Percentiles rank a stretch among this genome's conserved stretches.
Conservation (phyloP, 495 filamentous ascomycete genomes). For the Pyrenula massariospora region DNA sequence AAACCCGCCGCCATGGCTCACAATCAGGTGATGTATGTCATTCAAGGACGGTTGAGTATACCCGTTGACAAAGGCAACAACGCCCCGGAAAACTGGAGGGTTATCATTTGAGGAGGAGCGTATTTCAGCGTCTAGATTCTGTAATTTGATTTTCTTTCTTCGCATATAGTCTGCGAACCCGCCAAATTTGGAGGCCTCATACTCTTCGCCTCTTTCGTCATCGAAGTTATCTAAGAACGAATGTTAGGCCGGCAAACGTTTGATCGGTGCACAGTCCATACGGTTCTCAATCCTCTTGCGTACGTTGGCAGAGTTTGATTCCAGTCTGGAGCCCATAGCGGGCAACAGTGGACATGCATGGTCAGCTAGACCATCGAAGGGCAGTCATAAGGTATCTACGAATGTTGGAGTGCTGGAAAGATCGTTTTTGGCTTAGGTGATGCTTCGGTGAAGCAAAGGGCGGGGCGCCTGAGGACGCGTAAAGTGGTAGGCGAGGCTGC, state of each 20-base stretch:
- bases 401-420: too few species aligned
- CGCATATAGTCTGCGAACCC: slow-evolving; percentile 85
- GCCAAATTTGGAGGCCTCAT: slow-evolving; percentile 74
- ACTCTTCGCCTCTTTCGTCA: slow-evolving; percentile 79
- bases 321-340: slow-evolving; percentile 70
- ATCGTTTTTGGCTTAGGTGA: too few species aligned
- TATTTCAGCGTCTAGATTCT: slow-evolving; percentile 79
- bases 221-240: slow-evolving; percentile 39
- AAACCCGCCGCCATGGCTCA: slow-evolving; percentile 84
- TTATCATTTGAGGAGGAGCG: slow-evolving; percentile 54
- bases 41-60: slow-evolving; percentile 88
- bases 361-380: too few species aligned
- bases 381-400: too few species aligned
- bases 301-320: slow-evolving; percentile 62
- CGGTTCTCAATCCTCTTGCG: slow-evolving; percentile 75
- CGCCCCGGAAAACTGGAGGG: slow-evolving; percentile 75
- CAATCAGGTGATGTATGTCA: slow-evolving; percentile 74
- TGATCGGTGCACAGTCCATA: slow-evolving; percentile 11
- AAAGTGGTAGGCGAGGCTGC: background rate
- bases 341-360: slow-evolving; percentile 9
- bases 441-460: too few species aligned
- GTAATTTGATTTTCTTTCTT: slow-evolving; percentile 89
- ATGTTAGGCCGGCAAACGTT: background rate
- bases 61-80: slow-evolving; percentile 83
- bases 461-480: background rate